Evolutionary conservation across 1,284 basidiomycete genomes (phyloP).

Genomic region (Sporisorium reilianum): DNA sequence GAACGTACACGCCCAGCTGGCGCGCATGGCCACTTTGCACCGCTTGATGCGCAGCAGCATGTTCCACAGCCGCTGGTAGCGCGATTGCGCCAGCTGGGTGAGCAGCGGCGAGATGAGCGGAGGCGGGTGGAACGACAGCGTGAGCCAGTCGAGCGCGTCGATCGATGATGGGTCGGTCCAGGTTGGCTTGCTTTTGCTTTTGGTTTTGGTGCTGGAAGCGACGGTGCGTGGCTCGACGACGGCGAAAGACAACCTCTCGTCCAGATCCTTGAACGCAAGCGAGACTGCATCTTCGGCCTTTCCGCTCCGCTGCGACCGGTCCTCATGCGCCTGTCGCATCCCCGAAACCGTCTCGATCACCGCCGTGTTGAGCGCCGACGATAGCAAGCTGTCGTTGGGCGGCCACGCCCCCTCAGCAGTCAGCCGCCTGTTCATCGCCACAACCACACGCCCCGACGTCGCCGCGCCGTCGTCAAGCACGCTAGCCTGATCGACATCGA

Average conservation of each 20-base stretch:
- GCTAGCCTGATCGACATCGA: conserved; percentile 40
- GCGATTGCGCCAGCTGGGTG: conserved; percentile 40
- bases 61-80: conserved; percentile 58
- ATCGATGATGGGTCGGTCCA: conserved; percentile 53
- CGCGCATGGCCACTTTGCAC: conserved; percentile 47
- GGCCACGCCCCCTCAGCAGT: conserved; percentile 51
- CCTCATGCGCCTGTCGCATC: conserved; percentile 39
- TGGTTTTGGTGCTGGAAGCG: conserved; percentile 3
- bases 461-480: conserved; percentile 11
- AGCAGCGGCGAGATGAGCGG: conserved; percentile 57
- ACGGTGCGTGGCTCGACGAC: conserved; percentile 37
- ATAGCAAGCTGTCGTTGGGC: conserved; percentile 42
- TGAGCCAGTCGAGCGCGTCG: conserved; percentile 60
- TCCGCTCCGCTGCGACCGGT: conserved; percentile 12
- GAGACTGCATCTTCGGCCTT: conserved; percentile 32
- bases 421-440: conserved; percentile 35
- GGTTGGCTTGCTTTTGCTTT: conserved; percentile 13
- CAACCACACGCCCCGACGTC: conserved; percentile 10
- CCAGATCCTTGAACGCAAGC: conserved; percentile 53
- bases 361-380: conserved; percentile 50
- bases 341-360: conserved; percentile 56
- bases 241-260: conserved; percentile 57
- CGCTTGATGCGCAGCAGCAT: conserved; percentile 51
- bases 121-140: conserved; percentile 55
- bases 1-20: conserved; percentile 27